Base-by-base conservation (phyloP, 306 rosid genomes). In the Cucumis hystrix region DNA sequence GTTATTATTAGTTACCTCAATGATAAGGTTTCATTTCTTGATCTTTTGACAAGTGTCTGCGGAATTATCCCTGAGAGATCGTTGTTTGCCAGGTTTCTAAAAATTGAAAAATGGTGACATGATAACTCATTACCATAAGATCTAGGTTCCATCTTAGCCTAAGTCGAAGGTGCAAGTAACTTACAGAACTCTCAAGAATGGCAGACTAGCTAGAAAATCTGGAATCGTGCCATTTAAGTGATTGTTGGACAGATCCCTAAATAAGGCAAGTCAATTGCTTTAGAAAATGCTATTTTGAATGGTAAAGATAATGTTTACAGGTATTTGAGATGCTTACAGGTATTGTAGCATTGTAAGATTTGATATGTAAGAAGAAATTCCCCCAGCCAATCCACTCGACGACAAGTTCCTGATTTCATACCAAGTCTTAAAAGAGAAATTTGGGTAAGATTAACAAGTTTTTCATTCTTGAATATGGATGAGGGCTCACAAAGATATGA, bases 41-140 rank as follows among this genome's bases (percentile, higher is more conserved):
- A 75, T 78, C 47, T 85, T 41, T 83, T 81, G 74, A 82, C 10
- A 3, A 88, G 90, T 43, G 74, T 80, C 11, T 1, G 33, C 6
- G 91, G 86, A 67, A 90, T 72, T 13, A 57, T 41, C 12, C 90
- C 86, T 15, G 65, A 80, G 52, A 87, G 64, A 6, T 84, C 80
- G 79, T 84, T 88, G 15, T 67, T 79, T 54, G 61, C 80, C 73
- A 91, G 83, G 65, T 88, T 87, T 84, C 89, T 91, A 84, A n/a
- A 14, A 75, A 84, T 69, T 30, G 59, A 28, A 43, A 47, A 21
- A 45, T 45, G 23, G 6, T 23, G 54, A 49, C 37, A 56, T 25
- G 20, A 33, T n/a, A 35, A 52, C 60, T 71, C 40, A 8, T 47
- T 23, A 49, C 43, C 59, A 47, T 11, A 71, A 49, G 56, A 71